Conservation (phyloP, 495 filamentous ascomycete species). For the Aspergillus egyptiacus region DNA sequence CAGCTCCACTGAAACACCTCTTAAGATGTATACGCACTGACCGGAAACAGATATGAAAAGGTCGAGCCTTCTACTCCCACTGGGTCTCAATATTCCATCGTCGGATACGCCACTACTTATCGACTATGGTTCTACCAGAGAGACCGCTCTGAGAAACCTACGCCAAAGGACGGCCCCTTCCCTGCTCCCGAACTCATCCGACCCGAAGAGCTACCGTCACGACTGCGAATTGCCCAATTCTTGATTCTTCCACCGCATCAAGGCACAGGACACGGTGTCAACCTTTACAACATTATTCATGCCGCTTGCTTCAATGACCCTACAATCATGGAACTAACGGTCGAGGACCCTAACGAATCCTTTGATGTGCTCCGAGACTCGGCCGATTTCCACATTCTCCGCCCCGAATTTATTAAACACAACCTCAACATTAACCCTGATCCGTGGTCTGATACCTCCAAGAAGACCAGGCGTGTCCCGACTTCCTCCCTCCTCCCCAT, state of each 20-base stretch:
- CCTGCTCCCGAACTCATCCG: conserved; percentile 33
- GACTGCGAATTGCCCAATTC: conserved; percentile 88
- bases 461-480: conserved; percentile 48
- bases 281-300: conserved; percentile 76
- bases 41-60: conserved; percentile 56
- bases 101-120: conserved; percentile 84
- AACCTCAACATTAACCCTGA: conserved; percentile 41
- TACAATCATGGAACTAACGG: conserved; percentile 73
- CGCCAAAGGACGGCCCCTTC: conserved; percentile 37
- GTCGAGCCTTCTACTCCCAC: conserved; percentile 40
- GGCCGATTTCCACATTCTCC: conserved; percentile 67
- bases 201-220: conserved; percentile 52
- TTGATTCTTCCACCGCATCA: conserved; percentile 87
- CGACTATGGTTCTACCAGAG: conserved; percentile 53
- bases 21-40: background rate
- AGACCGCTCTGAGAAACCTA: conserved; percentile 23
- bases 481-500: conserved; percentile 57
- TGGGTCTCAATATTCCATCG: conserved; percentile 60
- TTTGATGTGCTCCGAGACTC: conserved; percentile 89
- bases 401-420: conserved; percentile 38
- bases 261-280: conserved; percentile 65
- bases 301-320: conserved; percentile 53
- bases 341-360: conserved; percentile 92
- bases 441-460: conserved; percentile 30
- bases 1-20: background rate